Evolutionary conservation across 768 basidiomycete species (phyloP).

Genomic region (Pholiota microspora): DNA sequence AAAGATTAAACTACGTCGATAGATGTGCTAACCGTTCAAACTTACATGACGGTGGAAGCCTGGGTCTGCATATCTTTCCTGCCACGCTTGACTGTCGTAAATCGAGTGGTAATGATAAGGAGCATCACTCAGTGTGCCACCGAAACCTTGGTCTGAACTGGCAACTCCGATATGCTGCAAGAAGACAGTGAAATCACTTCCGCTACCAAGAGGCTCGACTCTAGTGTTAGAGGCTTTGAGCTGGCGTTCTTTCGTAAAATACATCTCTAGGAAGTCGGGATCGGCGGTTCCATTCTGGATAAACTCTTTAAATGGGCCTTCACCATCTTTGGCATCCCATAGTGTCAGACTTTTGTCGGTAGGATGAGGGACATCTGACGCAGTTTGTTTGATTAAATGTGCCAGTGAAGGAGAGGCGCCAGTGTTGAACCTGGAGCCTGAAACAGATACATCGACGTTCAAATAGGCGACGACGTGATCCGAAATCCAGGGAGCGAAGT

Average conservation of each 20-base stretch:
- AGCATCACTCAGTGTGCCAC: conserved; percentile 46
- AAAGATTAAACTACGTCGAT: not conserved
- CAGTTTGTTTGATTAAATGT: conserved; percentile 65
- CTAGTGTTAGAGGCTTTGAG: conserved; percentile 35
- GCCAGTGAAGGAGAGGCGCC: conserved; percentile 80
- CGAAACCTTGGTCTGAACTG: conserved; percentile 42
- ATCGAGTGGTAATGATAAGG: conserved; percentile 78
- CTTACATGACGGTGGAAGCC: conserved; percentile 71
- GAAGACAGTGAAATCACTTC: conserved; percentile 92
- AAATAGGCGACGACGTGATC: conserved; percentile 83
- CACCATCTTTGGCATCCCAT: conserved; percentile 74
- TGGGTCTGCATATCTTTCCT: conserved; percentile 74
- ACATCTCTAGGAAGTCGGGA: conserved; percentile 37
- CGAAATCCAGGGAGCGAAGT: conserved; percentile 80
- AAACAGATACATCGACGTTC: conserved; percentile 73
- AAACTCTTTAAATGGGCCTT: conserved; percentile 45
- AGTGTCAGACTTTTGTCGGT: conserved; percentile 60
- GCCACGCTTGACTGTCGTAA: conserved; percentile 73
- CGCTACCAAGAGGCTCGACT: conserved; percentile 70
- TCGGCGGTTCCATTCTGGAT: conserved; percentile 33
- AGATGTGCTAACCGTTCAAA: not conserved
- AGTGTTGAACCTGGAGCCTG: conserved; percentile 56
- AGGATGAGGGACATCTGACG: conserved; percentile 74
- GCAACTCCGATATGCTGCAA: conserved; percentile 68
- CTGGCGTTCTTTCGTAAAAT: conserved; percentile 32